Conservation (phyloP, 2,329 filamentous ascomycete genomes). For the Trichoderma atroviride region DNA sequence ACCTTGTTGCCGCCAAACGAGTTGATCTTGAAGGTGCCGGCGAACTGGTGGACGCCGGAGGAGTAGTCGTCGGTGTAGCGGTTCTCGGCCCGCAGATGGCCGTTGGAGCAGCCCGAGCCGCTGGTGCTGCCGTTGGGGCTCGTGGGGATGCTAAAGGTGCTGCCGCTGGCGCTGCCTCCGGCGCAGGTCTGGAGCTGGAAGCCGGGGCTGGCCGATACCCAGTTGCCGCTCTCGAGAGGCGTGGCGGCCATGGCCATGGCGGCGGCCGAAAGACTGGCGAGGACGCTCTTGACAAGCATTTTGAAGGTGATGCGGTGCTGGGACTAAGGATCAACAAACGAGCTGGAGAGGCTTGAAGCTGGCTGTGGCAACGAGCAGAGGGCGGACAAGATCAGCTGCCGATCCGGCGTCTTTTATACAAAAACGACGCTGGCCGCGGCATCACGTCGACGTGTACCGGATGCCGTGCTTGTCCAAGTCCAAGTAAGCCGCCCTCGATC, state of each 20-base stretch:
- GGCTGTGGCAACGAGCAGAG: not conserved
- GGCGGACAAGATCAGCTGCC: not conserved
- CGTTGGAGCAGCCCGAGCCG: constrained; percentile 32
- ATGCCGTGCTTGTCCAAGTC: not conserved
- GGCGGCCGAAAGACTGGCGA: constrained; percentile 26
- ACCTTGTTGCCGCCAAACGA: constrained; percentile 31
- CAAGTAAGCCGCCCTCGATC: not conserved
- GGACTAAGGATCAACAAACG: not conserved
- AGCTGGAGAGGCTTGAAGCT: not conserved
- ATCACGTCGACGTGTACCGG: not conserved
- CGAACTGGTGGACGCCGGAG: constrained; percentile 32
- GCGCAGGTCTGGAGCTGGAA: constrained; percentile 28
- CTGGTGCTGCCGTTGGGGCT: constrained; percentile 29
- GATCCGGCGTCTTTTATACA: constrained; percentile 21
- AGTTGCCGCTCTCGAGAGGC: constrained; percentile 30
- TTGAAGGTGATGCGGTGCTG: not conserved
- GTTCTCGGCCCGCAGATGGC: constrained; percentile 32
- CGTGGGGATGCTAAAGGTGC: constrained; percentile 29
- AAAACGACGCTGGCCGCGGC: not conserved
- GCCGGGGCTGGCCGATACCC: constrained; percentile 22
- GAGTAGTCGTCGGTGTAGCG: constrained; percentile 32
- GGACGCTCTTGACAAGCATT: constrained; percentile 25
- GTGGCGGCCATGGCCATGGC: constrained; percentile 25
- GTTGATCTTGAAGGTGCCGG: constrained; percentile 33
- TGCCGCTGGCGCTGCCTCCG: constrained; percentile 30